Percentiles rank a stretch among this genome's conserved stretches.
phyloP scores from a whole-genome alignment of 2,329 filamentous ascomycete species.

The Chaetomium strumarium region DNA sequence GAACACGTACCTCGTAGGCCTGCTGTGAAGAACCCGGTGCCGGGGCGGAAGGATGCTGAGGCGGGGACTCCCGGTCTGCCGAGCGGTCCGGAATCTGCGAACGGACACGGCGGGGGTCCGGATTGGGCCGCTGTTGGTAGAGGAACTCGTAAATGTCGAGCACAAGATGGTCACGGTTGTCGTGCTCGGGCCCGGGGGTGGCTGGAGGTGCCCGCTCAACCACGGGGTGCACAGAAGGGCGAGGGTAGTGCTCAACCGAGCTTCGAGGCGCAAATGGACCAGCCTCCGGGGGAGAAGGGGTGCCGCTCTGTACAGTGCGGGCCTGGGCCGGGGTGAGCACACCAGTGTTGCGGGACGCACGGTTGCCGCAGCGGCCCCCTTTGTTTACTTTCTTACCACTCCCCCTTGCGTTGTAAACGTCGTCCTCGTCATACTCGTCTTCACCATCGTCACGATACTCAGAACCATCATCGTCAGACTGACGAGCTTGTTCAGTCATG shows the following conservation, averaged over 20 bases:
- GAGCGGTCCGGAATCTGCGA: constrained; percentile 7
- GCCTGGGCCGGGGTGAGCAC: background rate
- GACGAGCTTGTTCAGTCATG: background rate
- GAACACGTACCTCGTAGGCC: background rate
- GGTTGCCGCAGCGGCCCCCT: background rate
- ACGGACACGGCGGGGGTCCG: background rate
- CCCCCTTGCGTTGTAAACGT: background rate
- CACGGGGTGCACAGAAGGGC: too few relatives aligned
- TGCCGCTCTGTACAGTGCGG: background rate
- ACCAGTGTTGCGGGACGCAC: background rate
- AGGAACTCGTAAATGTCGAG: constrained; percentile 7
- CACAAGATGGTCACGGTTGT: constrained; percentile 2
- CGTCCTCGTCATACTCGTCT: background rate
- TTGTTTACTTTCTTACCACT: background rate
- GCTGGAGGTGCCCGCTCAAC: background rate
- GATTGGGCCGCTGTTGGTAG: constrained; percentile 1
- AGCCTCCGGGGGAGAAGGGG: background rate
- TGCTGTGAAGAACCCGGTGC: background rate
- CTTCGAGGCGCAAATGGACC: background rate
- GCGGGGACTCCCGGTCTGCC: background rate
- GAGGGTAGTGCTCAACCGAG: background rate
- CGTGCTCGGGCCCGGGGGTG: background rate
- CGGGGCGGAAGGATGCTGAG: background rate
- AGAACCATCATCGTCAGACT: background rate
- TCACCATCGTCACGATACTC: background rate